Evolutionary conservation across 352 stramenopile species (phyloP).

Genomic region (Phytophthora agathidicida): DNA sequence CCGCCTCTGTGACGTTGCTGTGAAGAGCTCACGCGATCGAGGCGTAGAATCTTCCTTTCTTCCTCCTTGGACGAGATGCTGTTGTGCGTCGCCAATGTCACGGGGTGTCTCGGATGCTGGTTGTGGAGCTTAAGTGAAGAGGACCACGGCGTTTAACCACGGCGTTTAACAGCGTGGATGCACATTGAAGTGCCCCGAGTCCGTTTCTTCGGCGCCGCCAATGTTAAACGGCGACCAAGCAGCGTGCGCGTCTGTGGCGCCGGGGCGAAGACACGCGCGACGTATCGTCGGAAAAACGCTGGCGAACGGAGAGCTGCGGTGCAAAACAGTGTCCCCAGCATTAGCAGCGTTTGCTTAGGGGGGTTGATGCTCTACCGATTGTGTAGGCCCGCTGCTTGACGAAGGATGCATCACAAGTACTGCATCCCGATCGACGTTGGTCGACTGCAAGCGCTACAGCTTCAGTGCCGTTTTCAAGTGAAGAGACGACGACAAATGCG

Average conservation of each 20-base stretch:
- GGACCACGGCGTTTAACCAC: too few species aligned
- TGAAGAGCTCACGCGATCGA: conserved; percentile 13
- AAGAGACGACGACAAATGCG: too few species aligned
- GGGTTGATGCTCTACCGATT: too few species aligned
- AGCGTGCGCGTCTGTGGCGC: conserved; percentile 13
- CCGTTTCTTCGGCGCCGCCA: too few species aligned
- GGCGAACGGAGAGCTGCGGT: not conserved
- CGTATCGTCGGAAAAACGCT: conserved; percentile 9
- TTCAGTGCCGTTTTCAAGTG: too few species aligned
- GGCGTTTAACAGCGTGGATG: conserved; percentile 3
- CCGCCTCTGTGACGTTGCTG: conserved; percentile 2
- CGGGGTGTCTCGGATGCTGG: not conserved
- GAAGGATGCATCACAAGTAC: too few species aligned
- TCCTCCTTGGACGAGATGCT: not conserved
- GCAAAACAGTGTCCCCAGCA: too few species aligned
- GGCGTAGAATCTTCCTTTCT: not conserved
- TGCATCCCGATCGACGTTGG: too few species aligned
- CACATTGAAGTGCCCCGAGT: not conserved
- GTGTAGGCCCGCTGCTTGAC: too few species aligned
- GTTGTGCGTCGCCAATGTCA: conserved; percentile 1
- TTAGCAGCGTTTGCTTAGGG: too few species aligned
- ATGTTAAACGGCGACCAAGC: conserved; percentile 18
- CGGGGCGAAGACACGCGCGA: conserved; percentile 23
- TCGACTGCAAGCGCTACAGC: too few species aligned
- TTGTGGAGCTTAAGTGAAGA: too few species aligned